Percentiles rank a stretch among this genome's conserved stretches.
phyloP scores from a whole-genome alignment of 768 basidiomycete genomes.

The Hirschioporus abietinus region DNA sequence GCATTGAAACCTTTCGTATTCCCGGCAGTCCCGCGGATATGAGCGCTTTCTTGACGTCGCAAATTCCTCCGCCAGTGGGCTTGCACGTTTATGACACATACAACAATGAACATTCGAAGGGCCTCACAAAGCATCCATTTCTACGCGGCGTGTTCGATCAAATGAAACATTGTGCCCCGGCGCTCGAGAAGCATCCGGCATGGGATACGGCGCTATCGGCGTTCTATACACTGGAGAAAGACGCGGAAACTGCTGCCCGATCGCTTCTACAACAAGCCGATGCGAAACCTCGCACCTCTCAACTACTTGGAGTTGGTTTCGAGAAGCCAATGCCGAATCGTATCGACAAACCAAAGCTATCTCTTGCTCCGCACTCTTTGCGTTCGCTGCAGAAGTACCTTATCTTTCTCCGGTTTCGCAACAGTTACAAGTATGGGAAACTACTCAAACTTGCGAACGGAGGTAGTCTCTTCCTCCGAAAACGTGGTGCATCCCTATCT shows the following conservation, averaged over 20 bases:
- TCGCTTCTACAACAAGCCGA: slow-evolving; percentile 29
- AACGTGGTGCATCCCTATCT: slow-evolving; percentile 12
- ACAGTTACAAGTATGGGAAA: slow-evolving; percentile 41
- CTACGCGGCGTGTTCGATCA: slow-evolving; percentile 33
- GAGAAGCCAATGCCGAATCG: slow-evolving; percentile 11
- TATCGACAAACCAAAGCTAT: slow-evolving; percentile 23
- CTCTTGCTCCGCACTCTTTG: slow-evolving; percentile 25
- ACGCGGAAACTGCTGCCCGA: slow-evolving; percentile 34
- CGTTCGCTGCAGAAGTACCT: slow-evolving; percentile 45
- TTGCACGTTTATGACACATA: slow-evolving; percentile 51
- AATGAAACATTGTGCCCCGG: slow-evolving; percentile 34
- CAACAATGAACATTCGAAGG: slow-evolving; percentile 31
- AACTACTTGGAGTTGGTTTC: slow-evolving; percentile 14
- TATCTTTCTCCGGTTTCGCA: slow-evolving; percentile 53
- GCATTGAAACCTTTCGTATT: neutral
- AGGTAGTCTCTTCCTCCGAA: slow-evolving; percentile 18
- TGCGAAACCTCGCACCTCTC: slow-evolving; percentile 15
- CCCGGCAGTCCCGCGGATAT: neutral
- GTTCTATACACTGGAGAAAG: slow-evolving; percentile 38
- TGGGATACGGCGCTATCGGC: slow-evolving; percentile 38
- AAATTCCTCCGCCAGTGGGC: slow-evolving; percentile 25
- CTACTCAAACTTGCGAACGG: slow-evolving; percentile 27
- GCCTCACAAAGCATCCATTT: slow-evolving; percentile 18
- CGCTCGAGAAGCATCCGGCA: slow-evolving; percentile 31
- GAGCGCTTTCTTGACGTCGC: slow-evolving; percentile 25